phyloP scores from a whole-genome alignment of 352 stramenopile genomes.

The Globisporangium mamillatum region DNA sequence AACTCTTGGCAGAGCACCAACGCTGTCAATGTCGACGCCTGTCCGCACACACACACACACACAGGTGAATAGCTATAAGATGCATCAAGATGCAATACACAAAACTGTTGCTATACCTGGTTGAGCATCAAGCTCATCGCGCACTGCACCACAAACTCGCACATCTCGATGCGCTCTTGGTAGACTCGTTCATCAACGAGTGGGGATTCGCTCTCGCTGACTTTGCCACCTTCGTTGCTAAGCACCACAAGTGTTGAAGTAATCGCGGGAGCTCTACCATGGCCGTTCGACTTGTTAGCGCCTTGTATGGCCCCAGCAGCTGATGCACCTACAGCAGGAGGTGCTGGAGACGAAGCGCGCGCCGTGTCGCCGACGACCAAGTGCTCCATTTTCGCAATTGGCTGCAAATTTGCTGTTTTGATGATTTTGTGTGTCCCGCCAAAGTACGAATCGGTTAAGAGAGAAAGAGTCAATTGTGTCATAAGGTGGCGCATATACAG shows the following conservation, averaged over 20 bases:
- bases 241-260: neutral
- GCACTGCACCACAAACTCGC: constrained; percentile 13
- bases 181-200: neutral
- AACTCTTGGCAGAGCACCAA: constrained; percentile 20
- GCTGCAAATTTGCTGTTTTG: neutral
- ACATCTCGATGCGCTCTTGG: constrained; percentile 9
- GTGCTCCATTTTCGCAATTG: neutral
- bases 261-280: neutral
- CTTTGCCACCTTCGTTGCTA: neutral
- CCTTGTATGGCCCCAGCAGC: neutral
- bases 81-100: too few species aligned
- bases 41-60: neutral
- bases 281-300: neutral
- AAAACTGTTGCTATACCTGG: constrained; percentile 3
- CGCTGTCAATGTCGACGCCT: constrained; percentile 20
- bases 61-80: neutral
- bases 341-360: neutral
- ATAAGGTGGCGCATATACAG: too few species aligned
- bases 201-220: neutral
- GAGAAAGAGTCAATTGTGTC: too few species aligned
- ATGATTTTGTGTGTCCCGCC: neutral
- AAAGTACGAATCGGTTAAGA: neutral
- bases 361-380: neutral
- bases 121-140: constrained; percentile 17
- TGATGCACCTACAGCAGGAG: neutral